Evolutionary conservation across 2,329 filamentous ascomycete genomes (phyloP).

Genomic region (Chaetomiaceae sp.): DNA sequence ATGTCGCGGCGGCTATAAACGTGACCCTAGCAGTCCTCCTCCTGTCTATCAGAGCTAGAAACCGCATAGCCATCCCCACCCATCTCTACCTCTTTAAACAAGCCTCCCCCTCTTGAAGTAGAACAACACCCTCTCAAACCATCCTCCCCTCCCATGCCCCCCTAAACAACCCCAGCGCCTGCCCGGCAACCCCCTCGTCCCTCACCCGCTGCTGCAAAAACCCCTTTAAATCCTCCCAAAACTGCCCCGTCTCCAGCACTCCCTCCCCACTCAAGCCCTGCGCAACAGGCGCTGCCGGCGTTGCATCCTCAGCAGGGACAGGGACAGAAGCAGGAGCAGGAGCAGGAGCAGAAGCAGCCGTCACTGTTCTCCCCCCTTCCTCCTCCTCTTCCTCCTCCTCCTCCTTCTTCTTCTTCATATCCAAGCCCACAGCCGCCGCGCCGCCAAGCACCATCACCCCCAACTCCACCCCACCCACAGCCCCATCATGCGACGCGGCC

Average conservation of each 20-base stretch:
- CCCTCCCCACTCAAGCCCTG: conserved; percentile 53
- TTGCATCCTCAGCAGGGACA: too few relatives aligned
- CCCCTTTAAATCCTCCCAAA: conserved; percentile 80
- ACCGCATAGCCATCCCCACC: too few relatives aligned
- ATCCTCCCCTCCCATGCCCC: conserved; percentile 59
- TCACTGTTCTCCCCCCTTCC: not conserved
- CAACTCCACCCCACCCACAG: conserved; percentile 61
- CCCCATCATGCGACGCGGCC: conserved; percentile 44
- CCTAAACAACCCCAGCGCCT: conserved; percentile 64
- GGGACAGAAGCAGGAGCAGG: too few relatives aligned
- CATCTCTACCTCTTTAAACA: too few relatives aligned
- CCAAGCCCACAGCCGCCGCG: conserved; percentile 31
- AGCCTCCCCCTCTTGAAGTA: too few relatives aligned
- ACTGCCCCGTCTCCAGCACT: conserved; percentile 64
- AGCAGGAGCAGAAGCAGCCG: conserved; percentile 36
- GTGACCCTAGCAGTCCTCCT: not conserved
- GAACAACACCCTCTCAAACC: not conserved
- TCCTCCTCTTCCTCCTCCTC: conserved; percentile 17
- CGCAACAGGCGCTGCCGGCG: conserved; percentile 43
- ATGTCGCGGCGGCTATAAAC: not conserved
- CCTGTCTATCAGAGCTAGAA: too few relatives aligned
- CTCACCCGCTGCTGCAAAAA: conserved; percentile 77
- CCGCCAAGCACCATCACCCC: conserved; percentile 86
- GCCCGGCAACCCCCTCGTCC: conserved; percentile 62
- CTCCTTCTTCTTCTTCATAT: conserved; percentile 23